Base-by-base conservation (phyloP, 371 early-diverging fungal species). In the Mucor piriformis region DNA sequence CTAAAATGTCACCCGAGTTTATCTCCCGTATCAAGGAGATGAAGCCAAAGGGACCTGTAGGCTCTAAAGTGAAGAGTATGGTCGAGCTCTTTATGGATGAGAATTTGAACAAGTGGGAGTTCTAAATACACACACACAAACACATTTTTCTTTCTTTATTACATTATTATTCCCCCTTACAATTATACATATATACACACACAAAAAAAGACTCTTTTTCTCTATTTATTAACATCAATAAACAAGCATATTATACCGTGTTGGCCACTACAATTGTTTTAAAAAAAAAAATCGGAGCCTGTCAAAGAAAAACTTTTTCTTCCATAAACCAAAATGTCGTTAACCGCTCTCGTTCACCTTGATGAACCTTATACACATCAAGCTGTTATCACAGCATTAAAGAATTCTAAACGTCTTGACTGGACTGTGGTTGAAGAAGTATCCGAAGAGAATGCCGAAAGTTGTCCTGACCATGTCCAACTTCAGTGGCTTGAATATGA, bases 401-500 rank as follows among this genome's bases (percentile, higher is more conserved):
- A 67, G 10, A 67, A 67, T 5, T 60, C 68, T n/a, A 47, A 59
- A 12, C 25, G 37, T 21, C 38, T 75, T 5, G 65, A 71, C 11
- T 73, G 70, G 69, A 27, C 18, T 3, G 60, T 69, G n/a, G 33
- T 34, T n/a, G 61, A 68, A 32, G 49, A 59, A 3, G 37, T 54
- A 6, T 25, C 27, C 1, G 44, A 50, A 18, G 57, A 59, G 13
- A 66, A 69, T 42, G 65, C 64, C 5, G 69, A 66, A 2, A n/a
- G 34, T 3, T 54, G 65, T 35, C 16, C 49, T 13, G 62, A 56
- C 7, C 23, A 57, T 23, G 50, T 74, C 1, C 59, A 71, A 15
- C 66, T 88, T 49, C 85, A 84, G 63, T 88, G 88, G 88, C 76
- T 86, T 50, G 88, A 88, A 56, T 88, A 88, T 63, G 88, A 88